Percentiles rank a stretch among this genome's conserved stretches.
Conservation (phyloP, 1,284 basidiomycete species). For the Boletus sp. region DNA sequence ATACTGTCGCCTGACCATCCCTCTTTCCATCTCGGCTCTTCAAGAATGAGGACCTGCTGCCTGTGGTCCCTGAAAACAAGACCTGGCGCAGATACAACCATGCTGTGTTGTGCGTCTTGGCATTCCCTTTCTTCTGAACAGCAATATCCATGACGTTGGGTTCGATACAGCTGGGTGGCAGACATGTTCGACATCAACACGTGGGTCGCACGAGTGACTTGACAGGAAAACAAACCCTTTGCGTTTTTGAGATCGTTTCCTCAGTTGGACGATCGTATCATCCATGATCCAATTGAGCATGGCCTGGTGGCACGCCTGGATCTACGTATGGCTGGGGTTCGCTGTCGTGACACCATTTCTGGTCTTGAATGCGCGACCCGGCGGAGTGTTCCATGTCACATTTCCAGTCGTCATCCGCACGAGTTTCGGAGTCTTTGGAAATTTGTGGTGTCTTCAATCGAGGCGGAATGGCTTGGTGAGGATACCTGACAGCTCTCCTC, state of each 20-base stretch:
- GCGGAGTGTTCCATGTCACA: constrained; percentile 74
- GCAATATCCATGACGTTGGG: background rate
- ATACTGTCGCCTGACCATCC: constrained; percentile 3
- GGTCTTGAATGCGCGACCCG: constrained; percentile 76
- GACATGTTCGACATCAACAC: constrained; percentile 81
- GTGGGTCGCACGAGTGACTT: constrained; percentile 37
- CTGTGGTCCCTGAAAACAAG: constrained; percentile 53
- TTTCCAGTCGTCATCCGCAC: constrained; percentile 78
- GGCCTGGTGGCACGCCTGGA: constrained; percentile 82
- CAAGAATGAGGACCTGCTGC: constrained; percentile 63
- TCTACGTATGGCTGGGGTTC: constrained; percentile 78
- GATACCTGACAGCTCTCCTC: constrained; percentile 24
- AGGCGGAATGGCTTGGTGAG: constrained; percentile 72
- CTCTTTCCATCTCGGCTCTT: constrained; percentile 19
- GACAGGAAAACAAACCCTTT: background rate
- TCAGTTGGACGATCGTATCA: constrained; percentile 73
- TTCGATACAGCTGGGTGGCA: constrained; percentile 62
- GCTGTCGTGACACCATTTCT: constrained; percentile 69
- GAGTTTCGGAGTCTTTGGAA: constrained; percentile 80
- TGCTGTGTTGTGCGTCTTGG: constrained; percentile 51
- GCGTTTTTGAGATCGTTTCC: constrained; percentile 1
- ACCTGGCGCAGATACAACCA: constrained; percentile 64
- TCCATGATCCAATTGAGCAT: constrained; percentile 74
- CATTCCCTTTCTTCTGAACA: background rate
- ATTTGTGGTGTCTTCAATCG: constrained; percentile 82